Base-by-base conservation (phyloP, 768 basidiomycete species). In the Baorangia bicolor region DNA sequence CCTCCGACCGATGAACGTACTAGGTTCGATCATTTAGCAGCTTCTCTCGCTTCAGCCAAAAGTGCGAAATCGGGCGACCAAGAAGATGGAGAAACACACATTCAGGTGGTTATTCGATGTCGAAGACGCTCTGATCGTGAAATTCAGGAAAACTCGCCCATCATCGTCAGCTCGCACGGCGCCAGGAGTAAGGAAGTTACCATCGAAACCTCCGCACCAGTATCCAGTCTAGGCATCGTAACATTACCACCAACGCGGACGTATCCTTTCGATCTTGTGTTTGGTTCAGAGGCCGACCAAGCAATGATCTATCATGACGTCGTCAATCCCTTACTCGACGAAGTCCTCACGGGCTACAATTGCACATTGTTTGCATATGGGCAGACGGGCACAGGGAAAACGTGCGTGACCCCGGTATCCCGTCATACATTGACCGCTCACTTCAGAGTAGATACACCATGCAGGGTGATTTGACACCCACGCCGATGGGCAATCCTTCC, bases 311-410 rank as follows among this genome's bases (percentile, higher is more conserved):
- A 96, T 70, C 84, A 92, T 53, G 90, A 97, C 49, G 96, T 98
- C 38, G 96, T 98, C 39, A 82, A 82, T 59, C 94, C 94, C 0
- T 90, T 98, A 82, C 77, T 99, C 48, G 86, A 92, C 44, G 92
- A 99, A 69, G 95, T 98, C n/a, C 74, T 98, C 37, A 78, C 82
- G 71, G 97, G 97, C 6, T 99, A 97, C 77, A 98, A 98, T 67
- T 98, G 96, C 68, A 96, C 93, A 0, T 77, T 99, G 21, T 98
- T 98, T 73, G 95, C 95, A 5, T 99, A 99, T 68, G 97, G 97
- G 2, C 97, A 98, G 72, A 98, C 97, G 0, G 97, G 97, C 1
- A 98, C 97, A 0, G 97, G 97, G 21, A 99, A 99, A 77, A 98
- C 97, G 93, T 97, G 69, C 64, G 92, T 77, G 4, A 16, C 34